Base-by-base conservation (phyloP, 1,139 yeast genomes). In the Candida tetrigidarum region DNA sequence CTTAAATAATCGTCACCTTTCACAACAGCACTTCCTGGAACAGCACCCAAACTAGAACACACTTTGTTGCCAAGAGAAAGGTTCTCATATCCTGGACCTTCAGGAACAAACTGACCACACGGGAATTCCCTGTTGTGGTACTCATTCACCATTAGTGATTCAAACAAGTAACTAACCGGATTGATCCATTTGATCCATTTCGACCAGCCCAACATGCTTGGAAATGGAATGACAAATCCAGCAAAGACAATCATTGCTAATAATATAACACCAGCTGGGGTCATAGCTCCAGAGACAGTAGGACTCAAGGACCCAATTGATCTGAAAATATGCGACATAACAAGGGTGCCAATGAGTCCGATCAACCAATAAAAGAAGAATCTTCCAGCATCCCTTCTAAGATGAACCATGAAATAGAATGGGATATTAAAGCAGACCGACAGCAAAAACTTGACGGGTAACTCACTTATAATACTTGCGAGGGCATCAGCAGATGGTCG, bases 401-500 rank as follows among this genome's bases (percentile, higher is more conserved):
- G 68, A 50, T 74, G 62, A 26, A 83, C 78, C 73, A 83, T 69
- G 67, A 83, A 83, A 60, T 83, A 83, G 38, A 80, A 64, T 26
- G 76, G 66, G 37, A 83, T 54, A 38, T 76, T 66, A 54, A 83
- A 74, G 19, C 66, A 55, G 34, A 76, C 50, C 42, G 80, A 66
- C 51, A 77, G 73, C 28, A 67, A 49, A 9, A 78, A 47, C 57
- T 83, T 82, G 20, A 74, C 65, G 4, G 88, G 88, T 42, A 82
- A 60, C 54, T 81, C 85, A 25, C 85, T 75, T 42, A 82, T 59
- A 52, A 82, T 69, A 46, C 76, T 74, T 46, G 83, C 84, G 41
- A 82, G 58, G 4, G 86, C 82, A 60, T 83, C 87, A 14, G 84
- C 84, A 20, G 86, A 76, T 19, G 84, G 81, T 49, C 81, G 83